A percentile compares a stretch with the other conserved stretches of the same genome.
These are phyloP conservation scores for Penicillium sp. DNA, from an alignment of 2,329 filamentous ascomycete genomes.

Conservation along the genomic window DNA sequence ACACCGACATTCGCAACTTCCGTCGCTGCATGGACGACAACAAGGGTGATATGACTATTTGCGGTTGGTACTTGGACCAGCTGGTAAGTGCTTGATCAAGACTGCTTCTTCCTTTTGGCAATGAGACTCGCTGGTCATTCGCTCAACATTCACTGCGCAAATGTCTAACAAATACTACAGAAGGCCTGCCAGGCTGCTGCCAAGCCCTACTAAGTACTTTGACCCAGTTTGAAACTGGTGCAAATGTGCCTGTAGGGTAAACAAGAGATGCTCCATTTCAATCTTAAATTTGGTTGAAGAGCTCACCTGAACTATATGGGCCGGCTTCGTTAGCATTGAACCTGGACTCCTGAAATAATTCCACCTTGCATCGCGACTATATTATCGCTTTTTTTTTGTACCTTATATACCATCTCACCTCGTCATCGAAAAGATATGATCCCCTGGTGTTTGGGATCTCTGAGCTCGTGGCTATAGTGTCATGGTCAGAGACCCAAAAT, in stretches of 20 bases:
- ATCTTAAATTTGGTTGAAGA: no score
- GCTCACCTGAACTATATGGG: background rate
- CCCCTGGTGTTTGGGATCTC: background rate
- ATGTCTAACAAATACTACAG: constrained; percentile 35
- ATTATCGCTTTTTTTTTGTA: constrained; percentile 18
- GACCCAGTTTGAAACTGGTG: background rate
- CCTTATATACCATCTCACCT: constrained; percentile 21
- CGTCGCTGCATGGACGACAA: constrained; percentile 96
- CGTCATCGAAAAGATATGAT: constrained; percentile 11
- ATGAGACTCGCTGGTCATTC: no score
- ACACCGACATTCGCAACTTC: constrained; percentile 74
- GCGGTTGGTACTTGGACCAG: constrained; percentile 97
- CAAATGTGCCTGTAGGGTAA: background rate
- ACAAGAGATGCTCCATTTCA: no score
- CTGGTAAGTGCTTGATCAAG: constrained; percentile 45
- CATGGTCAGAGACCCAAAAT: no score
- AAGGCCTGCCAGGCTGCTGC: constrained; percentile 80
- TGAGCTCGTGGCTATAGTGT: no score
- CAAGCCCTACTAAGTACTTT: constrained; percentile 55
- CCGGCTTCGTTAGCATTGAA: background rate
- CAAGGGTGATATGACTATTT: constrained; percentile 87
- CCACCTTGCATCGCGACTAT: constrained; percentile 18
- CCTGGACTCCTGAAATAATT: constrained; percentile 2
- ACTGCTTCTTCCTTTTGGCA: background rate
- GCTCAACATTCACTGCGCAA: background rate